Evolutionary conservation across 2,329 filamentous ascomycete species (phyloP), one percentile per base, ranked within the genome.

Genomic region (Xylaria sp.): DNA sequence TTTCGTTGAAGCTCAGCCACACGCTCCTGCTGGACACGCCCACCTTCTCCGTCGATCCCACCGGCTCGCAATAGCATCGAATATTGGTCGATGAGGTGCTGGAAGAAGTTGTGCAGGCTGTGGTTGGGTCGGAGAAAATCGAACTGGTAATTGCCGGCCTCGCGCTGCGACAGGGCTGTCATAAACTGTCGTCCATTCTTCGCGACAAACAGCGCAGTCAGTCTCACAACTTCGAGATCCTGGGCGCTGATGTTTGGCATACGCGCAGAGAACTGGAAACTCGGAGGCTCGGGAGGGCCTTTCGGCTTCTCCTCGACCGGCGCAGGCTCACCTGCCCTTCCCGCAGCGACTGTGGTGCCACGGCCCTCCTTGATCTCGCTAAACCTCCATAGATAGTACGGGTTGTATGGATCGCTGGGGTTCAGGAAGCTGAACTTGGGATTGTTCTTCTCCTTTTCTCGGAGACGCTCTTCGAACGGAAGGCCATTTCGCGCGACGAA

Each of bases 221-320:
- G 82, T 65, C 88, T 86, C 65, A 92, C 85, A 59, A 91, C 85
- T 74, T 91, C 89, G 72, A 98, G 84, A 85, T 99, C 96, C 81
- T 97, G 93, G 73, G 97, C 94, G 82, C 92, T 97, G 83, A 99
- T 97, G 74, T 94, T 95, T 67, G 96, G 96, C 93, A 98, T 97
- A 79, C 94, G 92, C 75, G 96, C 94, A 65, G 94, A 97, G 83
- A 98, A 99, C 74, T 92, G 89, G 78, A 97, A 98, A 76, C 94
- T 92, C 66, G 92, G 88, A 18, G 96, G 96, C 77, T 94, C 90
- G 52, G 91, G 90, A 8, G 95, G 95, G 25, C 94, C 95, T 80
- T 92, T 89, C 52, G 93, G 91, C 78, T 92, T 94, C 80, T 89
- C 87, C 65, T 84, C 84, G 48, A 83, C 83, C 60, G 84, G 82